Base-by-base conservation (phyloP, 768 basidiomycete genomes). In the Podaxis carcinomalis region DNA sequence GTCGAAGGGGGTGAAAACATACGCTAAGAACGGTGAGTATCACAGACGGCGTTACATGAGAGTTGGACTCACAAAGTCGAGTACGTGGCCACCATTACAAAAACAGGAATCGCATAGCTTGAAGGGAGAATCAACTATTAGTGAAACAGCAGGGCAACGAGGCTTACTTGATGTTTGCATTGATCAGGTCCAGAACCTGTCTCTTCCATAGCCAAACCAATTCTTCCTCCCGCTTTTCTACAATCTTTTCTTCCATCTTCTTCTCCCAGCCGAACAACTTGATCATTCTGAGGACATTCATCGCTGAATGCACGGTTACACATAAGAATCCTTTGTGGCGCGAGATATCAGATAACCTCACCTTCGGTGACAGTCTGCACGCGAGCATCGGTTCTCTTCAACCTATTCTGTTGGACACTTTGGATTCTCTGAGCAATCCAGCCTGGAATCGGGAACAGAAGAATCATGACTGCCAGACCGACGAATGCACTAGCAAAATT, bases 261-360 rank as follows among this genome's bases (percentile, higher is more conserved):
- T 81, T 81, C 78, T 87, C 80, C 79, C 89, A 82, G 14, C 79
- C 89, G 65, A 91, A 89, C 40, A 90, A 72, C 70, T 90, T 90
- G 66, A 88, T 75, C 83, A 89, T 88, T 19, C 87, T 80, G 10
- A 88, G 68, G 19, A 84, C 79, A 61, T 78, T 79, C 71, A 85
- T 77, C 2, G 77, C 84, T 84, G 55, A 6, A 44, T 46, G 71
- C 44, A 74, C 42, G 23, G n/a, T 28, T 6, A 25, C 0, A 53
- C n/a, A 47, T 42, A 73, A 73, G 23, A 40, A 28, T 21, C 19
- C 13, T 37, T 51, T 19, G 23, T 42, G 27, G 28, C n/a, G 23
- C 37, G 37, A 28, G 19, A 27, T 28, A 32, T 23, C 11, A 36
- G 36, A 13, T 6, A 63, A 77, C 19, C 65, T 65, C 65, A 81